Percentiles rank a stretch among this genome's conserved stretches.
These are phyloP conservation scores for Microbotryum silenes-acaulis DNA, from an alignment of 1,284 basidiomycete species.

Conservation along the genomic window DNA sequence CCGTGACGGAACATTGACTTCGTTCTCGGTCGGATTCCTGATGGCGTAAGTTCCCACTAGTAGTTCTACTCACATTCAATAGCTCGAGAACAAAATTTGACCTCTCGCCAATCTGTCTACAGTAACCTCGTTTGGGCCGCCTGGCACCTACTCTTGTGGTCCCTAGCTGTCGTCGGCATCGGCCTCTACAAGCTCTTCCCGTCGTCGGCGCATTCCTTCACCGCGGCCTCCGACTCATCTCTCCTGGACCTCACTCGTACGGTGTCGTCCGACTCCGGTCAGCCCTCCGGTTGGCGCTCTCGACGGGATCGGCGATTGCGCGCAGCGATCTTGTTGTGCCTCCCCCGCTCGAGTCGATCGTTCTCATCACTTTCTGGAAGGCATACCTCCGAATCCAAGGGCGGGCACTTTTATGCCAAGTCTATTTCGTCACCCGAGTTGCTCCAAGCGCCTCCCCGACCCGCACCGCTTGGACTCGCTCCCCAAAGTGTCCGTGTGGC, in stretches of 20 bases:
- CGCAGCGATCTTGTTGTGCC: slow-evolving; percentile 15
- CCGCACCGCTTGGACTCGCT: too few species aligned
- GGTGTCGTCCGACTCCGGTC: neutral
- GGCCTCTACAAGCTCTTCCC: neutral
- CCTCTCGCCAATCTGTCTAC: neutral
- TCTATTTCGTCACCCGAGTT: too few species aligned
- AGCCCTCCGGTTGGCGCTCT: slow-evolving; percentile 4
- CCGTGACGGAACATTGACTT: slow-evolving; percentile 18
- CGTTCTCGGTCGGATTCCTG: slow-evolving; percentile 20
- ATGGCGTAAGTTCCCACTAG: slow-evolving; percentile 11
- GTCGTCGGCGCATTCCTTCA: neutral
- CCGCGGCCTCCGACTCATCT: neutral
- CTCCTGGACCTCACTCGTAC: neutral
- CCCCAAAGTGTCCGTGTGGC: too few species aligned
- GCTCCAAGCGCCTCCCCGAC: too few species aligned
- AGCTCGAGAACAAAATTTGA: neutral
- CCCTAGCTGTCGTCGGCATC: neutral
- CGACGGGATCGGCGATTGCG: slow-evolving; percentile 15
- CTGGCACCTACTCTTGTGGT: slow-evolving; percentile 9
- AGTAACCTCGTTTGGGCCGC: slow-evolving; percentile 18
- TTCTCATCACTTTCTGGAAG: too few species aligned
- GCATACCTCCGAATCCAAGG: too few species aligned
- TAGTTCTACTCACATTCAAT: neutral
- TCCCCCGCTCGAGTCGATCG: neutral
- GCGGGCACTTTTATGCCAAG: too few species aligned